Evolutionary conservation across 306 rosid genomes (phyloP), one percentile per base, ranked within the genome.

Genomic region (Abrus pulchellus): DNA sequence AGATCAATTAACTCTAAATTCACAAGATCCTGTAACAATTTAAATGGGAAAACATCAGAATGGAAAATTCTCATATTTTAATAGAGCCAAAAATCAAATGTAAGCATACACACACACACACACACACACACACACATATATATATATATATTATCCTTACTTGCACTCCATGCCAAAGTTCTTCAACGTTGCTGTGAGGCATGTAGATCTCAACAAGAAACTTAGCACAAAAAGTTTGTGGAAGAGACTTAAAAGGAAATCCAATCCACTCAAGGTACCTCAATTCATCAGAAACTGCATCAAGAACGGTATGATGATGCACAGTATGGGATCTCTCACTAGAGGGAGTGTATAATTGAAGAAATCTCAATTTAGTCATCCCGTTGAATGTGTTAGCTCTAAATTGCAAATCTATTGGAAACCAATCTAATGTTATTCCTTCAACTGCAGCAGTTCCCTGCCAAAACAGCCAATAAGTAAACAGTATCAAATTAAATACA

Each of bases 231-330:
- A 85, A 38, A 32, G 11, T 28, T 2, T n/a, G 7, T 54, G 76
- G 83, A n/a, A 85, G 78, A 71, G 82, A 80, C 27, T 53, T 12
- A 1, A 9, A 41, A 32, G 82, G 74, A 54, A 28, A 84, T 8
- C 47, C 53, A 7, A 41, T 52, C 84, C 84, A 80, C 10, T 60
- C 59, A 61, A 84, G 28, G 10, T 68, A 65, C 30, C 73, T 53
- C 7, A 2, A 20, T 13, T 70, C 49, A 70, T 70, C 61, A 32
- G 75, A 33, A 70, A 70, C 32, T 50, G 7, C 12, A 3, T 13
- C 1, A 50, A 66, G 34, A 14, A 2, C 47, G 32, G n/a, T 54
- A 32, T 29, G 43, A 49, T 0, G 44, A 28, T 1, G 7, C 30
- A 70, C 20, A 6, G 3, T 50, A 32, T 30, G 0, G 2, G 6